Conservation (phyloP, 257 asterid species). For the Nicotiana attenuata region DNA sequence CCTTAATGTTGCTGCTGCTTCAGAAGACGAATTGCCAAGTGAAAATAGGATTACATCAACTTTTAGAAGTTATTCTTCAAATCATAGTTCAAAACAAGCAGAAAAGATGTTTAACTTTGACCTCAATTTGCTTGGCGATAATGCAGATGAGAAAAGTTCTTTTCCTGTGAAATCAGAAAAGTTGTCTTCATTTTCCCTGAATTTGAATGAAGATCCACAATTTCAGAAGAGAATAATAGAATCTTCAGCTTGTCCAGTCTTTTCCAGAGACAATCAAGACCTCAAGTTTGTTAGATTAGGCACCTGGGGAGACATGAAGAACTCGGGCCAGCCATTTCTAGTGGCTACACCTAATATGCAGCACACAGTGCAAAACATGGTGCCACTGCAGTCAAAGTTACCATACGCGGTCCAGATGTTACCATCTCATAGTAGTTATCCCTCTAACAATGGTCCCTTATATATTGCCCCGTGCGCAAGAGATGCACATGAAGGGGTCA, state of each 20-base stretch:
- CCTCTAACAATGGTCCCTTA: conserved; percentile 23
- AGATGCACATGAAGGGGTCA: conserved; percentile 18
- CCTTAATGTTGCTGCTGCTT: conserved; percentile 45
- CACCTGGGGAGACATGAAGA: conserved; percentile 22
- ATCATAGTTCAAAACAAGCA: conserved; percentile 16
- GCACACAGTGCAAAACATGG: conserved; percentile 28
- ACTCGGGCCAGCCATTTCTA: conserved; percentile 13
- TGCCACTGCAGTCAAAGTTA: conserved; percentile 29
- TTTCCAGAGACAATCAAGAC: conserved; percentile 12
- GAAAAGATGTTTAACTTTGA: conserved; percentile 33
- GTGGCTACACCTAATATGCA: conserved; percentile 27
- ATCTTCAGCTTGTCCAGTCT: conserved; percentile 2
- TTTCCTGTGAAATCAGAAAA: conserved; percentile 10
- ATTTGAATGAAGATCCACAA: conserved; percentile 21
- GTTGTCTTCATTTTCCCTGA: conserved; percentile 21
- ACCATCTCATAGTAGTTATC: conserved; percentile 27
- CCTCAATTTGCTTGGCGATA: conserved; percentile 40
- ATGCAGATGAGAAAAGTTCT: conserved; percentile 27
- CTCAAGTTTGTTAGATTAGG: conserved; percentile 14
- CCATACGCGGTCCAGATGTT: conserved; percentile 23
- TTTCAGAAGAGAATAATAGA: conserved; percentile 14
- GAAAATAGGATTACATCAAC: neutral
- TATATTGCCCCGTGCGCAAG: conserved; percentile 25
- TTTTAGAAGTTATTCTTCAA: conserved; percentile 4
- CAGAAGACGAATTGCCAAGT: conserved; percentile 25